Conservation (phyloP, 2,329 filamentous ascomycete genomes). For the Paraphaeosphaeria minitans region DNA sequence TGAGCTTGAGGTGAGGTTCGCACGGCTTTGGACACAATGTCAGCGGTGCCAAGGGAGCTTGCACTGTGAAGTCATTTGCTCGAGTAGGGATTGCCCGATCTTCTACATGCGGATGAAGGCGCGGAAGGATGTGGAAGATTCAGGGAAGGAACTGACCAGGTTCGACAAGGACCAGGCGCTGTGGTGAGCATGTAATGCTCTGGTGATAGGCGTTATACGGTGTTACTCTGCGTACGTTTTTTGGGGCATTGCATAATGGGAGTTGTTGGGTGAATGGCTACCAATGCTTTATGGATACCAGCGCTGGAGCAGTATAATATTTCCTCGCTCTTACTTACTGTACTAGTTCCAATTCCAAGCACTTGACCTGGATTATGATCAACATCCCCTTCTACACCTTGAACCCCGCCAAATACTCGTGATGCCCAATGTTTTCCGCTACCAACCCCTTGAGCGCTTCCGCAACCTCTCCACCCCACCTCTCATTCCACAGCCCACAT, state of each 20-base stretch:
- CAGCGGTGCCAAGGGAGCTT: constrained; percentile 97
- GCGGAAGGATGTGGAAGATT: constrained; percentile 97
- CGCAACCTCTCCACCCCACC: not conserved
- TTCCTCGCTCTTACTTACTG: not conserved
- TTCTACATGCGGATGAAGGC: constrained; percentile 99
- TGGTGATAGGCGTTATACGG: not conserved
- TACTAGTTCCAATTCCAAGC: too few species aligned
- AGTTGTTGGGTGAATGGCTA: not conserved
- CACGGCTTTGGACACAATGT: constrained; percentile 95
- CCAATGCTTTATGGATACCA: constrained; percentile 3
- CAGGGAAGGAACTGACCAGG: constrained; percentile 82
- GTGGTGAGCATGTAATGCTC: constrained; percentile 52
- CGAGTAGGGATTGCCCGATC: constrained; percentile 93
- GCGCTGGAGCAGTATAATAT: not conserved
- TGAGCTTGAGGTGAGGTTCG: constrained; percentile 91
- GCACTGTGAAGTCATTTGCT: constrained; percentile 98
- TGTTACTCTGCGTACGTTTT: not conserved
- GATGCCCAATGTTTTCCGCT: not conserved
- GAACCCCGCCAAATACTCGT: not conserved
- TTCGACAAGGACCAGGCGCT: constrained; percentile 87
- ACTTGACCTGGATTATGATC: too few species aligned
- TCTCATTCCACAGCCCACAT: not conserved
- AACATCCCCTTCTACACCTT: not conserved
- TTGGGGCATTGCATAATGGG: constrained; percentile 4
- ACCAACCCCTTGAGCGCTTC: too few species aligned